Percentiles rank a stretch among this genome's conserved stretches.
Conservation (phyloP, 805 yeast genomes). For the Yarrowia sp. region DNA sequence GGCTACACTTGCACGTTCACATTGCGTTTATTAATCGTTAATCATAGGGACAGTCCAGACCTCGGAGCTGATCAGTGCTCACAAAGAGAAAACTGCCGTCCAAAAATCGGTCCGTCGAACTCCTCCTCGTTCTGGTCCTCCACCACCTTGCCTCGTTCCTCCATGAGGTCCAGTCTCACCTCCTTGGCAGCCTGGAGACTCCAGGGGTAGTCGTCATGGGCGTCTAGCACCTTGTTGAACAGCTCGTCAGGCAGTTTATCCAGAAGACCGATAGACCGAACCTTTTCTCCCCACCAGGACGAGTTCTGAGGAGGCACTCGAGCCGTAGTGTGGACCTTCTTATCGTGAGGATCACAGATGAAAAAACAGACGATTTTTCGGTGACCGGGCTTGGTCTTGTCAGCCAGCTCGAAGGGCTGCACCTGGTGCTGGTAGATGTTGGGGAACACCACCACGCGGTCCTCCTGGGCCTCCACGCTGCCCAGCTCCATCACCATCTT, state of each 20-base stretch:
- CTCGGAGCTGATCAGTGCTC: constrained; percentile 52
- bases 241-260: constrained; percentile 32
- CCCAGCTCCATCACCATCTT: constrained; percentile 48
- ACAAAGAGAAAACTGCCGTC: constrained; percentile 46
- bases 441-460: constrained; percentile 52
- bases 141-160: constrained; percentile 34
- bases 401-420: constrained; percentile 52
- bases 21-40: too few relatives aligned
- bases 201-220: constrained; percentile 31
- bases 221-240: constrained; percentile 30
- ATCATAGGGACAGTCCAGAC: too few relatives aligned
- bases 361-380: constrained; percentile 55
- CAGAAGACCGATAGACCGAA: constrained; percentile 14
- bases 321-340: constrained; percentile 47
- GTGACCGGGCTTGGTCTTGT: constrained; percentile 52
- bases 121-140: constrained; percentile 42
- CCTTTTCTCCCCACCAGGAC: constrained; percentile 49
- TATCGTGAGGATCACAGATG: constrained; percentile 52
- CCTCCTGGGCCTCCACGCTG: constrained; percentile 46
- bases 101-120: constrained; percentile 45
- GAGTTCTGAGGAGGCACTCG: constrained; percentile 54
- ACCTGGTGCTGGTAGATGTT: constrained; percentile 54
- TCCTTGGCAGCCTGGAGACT: constrained; percentile 47
- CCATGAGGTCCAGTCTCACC: constrained; percentile 48
- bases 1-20: too few relatives aligned